Conservation (phyloP, 148 eudicot species). For the Persicaria tinctoria region DNA sequence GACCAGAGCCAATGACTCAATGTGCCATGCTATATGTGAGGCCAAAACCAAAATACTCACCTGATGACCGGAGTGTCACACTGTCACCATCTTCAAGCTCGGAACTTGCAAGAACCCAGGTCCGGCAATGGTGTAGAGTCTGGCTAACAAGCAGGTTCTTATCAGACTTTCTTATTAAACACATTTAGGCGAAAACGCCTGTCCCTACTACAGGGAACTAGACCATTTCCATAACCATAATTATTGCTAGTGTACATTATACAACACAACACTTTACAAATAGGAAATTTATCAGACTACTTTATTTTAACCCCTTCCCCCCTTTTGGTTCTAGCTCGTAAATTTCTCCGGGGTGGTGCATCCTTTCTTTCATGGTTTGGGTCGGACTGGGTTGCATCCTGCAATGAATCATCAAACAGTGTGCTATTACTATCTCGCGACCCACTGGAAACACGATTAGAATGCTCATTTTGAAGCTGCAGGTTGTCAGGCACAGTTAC, state of each 20-base stretch:
- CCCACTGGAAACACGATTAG: constrained; percentile 14
- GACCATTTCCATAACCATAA: not conserved
- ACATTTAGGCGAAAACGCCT: not conserved
- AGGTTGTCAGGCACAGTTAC: not conserved
- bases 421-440: constrained; percentile 30
- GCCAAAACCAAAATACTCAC: too few species aligned
- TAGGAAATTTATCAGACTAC: not conserved
- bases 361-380: not conserved
- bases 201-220: not conserved
- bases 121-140: too few species aligned
- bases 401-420: constrained; percentile 18
- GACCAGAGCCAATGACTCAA: too few species aligned
- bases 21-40: too few species aligned
- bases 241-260: not conserved
- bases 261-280: not conserved
- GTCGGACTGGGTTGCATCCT: constrained; percentile 11
- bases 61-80: too few species aligned
- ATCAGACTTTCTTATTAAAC: not conserved
- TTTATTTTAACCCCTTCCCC: not conserved
- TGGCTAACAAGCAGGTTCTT: not conserved
- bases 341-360: not conserved
- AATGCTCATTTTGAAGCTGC: not conserved
- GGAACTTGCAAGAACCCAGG: too few species aligned
- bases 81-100: too few species aligned
- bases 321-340: constrained; percentile 6